Base-by-base conservation (phyloP, 805 yeast genomes). In the Saccharomycopsis javanensis region DNA sequence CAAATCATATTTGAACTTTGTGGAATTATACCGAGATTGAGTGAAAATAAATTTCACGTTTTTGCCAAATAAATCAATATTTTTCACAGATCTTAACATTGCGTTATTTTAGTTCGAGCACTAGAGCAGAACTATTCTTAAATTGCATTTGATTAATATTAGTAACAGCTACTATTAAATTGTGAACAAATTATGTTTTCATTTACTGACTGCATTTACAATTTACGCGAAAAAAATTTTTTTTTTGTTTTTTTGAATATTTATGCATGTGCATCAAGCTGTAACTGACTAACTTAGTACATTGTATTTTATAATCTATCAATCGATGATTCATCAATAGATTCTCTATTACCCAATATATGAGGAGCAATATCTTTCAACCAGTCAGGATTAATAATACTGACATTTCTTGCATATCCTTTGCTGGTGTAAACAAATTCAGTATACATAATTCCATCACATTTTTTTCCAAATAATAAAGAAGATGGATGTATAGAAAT, bases 371-470 rank as follows among this genome's bases (percentile, higher is more conserved):
- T 76, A 61, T 87, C 94, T 66, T 86, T 92, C 53, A 94, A 70
- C 98, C 98, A 92, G 15, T 81, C 79, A 56, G 88, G 71, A 66
- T 88, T 87, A 27, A 94, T 78, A 15, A 85, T 82, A 53, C 90
- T 83, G n/a, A 91, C 96, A 61, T 77, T 85, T 64, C 99, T 77
- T 0, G 96, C 98, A 66, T 91, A 94, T 0, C 96, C 96, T 68
- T 89, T 89, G 13, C 91, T 79, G 0, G 99, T 94, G 68, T 79
- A 92, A 15, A 94, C 97, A 67, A 88, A 91, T 70, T 94, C 99
- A 37, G 90, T 83, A 72, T 89, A 94, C 95, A 94, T 85, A 56
- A 94, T 83, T 0, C 95, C 96, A 63, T 92, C 96, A 50, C 82
- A 76, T 63, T 80, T 79, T 62, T 79, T 79, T 5, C 97, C 96